Percentiles rank a stretch among this genome's conserved stretches.
phyloP scores from a whole-genome alignment of 1,284 basidiomycete species.

The Porodaedalea pini region DNA sequence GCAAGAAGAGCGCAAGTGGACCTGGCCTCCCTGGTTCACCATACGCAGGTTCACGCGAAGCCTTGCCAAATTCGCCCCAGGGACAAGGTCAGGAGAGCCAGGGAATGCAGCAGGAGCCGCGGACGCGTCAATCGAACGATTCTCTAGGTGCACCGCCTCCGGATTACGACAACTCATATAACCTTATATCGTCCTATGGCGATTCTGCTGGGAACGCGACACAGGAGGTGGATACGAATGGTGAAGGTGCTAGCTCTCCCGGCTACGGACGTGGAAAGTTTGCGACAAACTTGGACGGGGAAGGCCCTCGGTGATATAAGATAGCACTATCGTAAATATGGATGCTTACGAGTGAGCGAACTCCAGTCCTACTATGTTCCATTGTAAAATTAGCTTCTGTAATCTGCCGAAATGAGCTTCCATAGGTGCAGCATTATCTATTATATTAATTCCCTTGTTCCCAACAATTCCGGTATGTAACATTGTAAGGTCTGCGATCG shows the following conservation, averaged over 20 bases:
- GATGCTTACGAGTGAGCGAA: too few species aligned
- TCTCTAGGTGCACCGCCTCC: slow-evolving; percentile 3
- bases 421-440: too few species aligned
- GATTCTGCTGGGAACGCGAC: slow-evolving; percentile 28
- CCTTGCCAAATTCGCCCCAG: neutral
- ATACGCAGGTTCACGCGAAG: slow-evolving; percentile 21
- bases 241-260: slow-evolving; percentile 22
- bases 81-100: slow-evolving; percentile 4
- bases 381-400: too few species aligned
- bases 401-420: too few species aligned
- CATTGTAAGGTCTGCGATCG: too few species aligned
- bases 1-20: slow-evolving; percentile 37
- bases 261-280: slow-evolving; percentile 40
- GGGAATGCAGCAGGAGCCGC: neutral
- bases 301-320: slow-evolving; percentile 5
- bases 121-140: neutral
- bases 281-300: slow-evolving; percentile 38
- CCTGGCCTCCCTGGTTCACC: slow-evolving; percentile 11
- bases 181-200: slow-evolving; percentile 11
- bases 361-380: too few species aligned
- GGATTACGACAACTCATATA: slow-evolving; percentile 6
- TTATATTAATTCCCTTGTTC: too few species aligned
- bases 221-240: slow-evolving; percentile 7
- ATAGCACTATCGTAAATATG: neutral
- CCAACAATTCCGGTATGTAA: too few species aligned